Conservation (phyloP, 1,139 yeast genomes). For the Debaryomyces sp. region DNA sequence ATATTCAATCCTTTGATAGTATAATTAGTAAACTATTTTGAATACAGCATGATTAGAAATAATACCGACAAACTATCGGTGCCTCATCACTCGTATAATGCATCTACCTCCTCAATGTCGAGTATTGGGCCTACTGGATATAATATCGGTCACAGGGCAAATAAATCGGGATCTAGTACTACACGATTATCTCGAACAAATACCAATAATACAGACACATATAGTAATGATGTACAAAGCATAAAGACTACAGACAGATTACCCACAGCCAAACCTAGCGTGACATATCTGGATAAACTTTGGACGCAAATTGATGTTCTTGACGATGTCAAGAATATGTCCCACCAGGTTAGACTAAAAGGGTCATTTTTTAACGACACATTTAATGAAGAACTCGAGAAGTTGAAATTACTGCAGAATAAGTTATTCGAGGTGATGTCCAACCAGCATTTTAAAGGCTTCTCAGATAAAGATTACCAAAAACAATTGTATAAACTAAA, state of each 20-base stretch:
- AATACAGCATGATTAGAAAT: background rate
- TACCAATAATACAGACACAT: constrained; percentile 20
- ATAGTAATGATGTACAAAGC: constrained; percentile 29
- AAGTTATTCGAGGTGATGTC: constrained; percentile 61
- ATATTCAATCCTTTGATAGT: background rate
- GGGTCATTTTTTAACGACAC: constrained; percentile 65
- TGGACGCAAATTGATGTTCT: constrained; percentile 91
- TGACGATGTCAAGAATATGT: constrained; percentile 75
- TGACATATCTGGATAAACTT: constrained; percentile 67
- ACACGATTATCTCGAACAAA: constrained; percentile 29
- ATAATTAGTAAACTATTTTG: background rate
- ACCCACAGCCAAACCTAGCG: constrained; percentile 52
- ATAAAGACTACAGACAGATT: constrained; percentile 44
- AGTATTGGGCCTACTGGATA: constrained; percentile 1
- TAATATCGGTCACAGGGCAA: constrained; percentile 4
- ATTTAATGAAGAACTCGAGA: constrained; percentile 58
- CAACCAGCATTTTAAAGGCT: constrained; percentile 30
- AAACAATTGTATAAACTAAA: constrained; percentile 25
- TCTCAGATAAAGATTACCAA: constrained; percentile 20
- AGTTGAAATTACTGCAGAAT: constrained; percentile 62
- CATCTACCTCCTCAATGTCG: constrained; percentile 15
- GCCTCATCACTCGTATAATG: constrained; percentile 15
- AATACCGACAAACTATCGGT: constrained; percentile 10
- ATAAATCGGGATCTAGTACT: constrained; percentile 18
- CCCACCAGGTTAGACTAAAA: constrained; percentile 52